Evolutionary conservation across 139 green algal species (phyloP), one percentile per base, ranked within the genome.

Genomic region (Edaphochlamys debaryana): DNA sequence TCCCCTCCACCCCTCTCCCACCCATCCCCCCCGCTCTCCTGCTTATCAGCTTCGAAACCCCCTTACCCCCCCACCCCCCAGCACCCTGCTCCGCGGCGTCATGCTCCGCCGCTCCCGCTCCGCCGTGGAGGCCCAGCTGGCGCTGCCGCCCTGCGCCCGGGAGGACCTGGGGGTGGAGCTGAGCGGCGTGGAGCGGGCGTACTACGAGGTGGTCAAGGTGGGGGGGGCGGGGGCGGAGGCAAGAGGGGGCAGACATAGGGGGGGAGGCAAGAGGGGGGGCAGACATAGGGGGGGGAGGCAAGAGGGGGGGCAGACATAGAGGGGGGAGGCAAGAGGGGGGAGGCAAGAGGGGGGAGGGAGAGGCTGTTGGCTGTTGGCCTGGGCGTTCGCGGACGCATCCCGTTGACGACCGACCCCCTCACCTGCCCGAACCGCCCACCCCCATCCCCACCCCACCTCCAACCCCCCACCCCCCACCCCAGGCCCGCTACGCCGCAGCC

Each of bases 91-190:
- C 67, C 67, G 82, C 2, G 85, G 86, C 27, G 79, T 95, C 58
- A 91, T 94, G 87, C 90, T 95, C 76, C 86, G 90, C 27, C 89
- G 92, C 56, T 86, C 66, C 56, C 92, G 91, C 83, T 84, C 80
- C 32, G 84, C 84, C 15, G 90, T 93, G 40, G 86, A 86, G 89
- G 48, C 78, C 78, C 83, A 94, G 85, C 89, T 95, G 85, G 78
- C 62, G 32, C 83, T 95, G 80, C 92, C 89, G 6, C 87, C 89
- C 2, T 93, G 89, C 79, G 67, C n/a, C 11, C 72, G 74, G 0
- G 79, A 87, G 50, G 90, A 94, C 85, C 41, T 67, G 32, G 63
- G 19, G 50, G 87, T 95, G 62, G 17, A 67, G 30, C 85, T 94
- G 3, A 88, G 79, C 52, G 60, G 72, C 13, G 91, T 91, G 66